Evolutionary conservation across 2,329 filamentous ascomycete genomes (phyloP), one percentile per base, ranked within the genome.

Genomic region (Phialemoniopsis sp.): DNA sequence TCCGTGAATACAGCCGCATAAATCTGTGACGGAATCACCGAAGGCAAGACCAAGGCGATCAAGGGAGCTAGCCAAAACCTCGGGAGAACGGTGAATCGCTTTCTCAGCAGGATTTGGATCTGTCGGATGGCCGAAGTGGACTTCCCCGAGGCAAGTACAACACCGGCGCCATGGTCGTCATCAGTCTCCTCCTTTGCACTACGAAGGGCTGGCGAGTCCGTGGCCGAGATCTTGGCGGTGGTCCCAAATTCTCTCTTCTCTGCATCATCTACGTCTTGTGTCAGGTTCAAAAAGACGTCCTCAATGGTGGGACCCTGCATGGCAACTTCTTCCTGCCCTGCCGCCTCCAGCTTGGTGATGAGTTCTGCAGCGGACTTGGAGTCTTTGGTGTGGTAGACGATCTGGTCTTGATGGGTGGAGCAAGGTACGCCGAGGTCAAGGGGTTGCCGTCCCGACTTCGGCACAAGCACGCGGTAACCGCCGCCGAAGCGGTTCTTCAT

Each of bases 251-350:
- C 41, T 32, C 33, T 38, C 7, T 43, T 38, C 34, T 59, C 61
- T 46, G 84, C 78, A 5, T 72, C 72, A 40, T 71, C 73, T 43
- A 89, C 76, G 57, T 95, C 89, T 53, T 91, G 87, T 0, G 89
- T 88, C 30, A 95, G 72, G 47, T 87, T 83, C 17, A 96, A 66
- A 60, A 96, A 96, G 0, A 95, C 89, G 49, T 95, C 89, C 57
- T 96, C 91, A 30, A 96, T 89, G 0, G 88, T 94, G 1, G 90
- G 91, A 0, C 89, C 89, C 13, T 85, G 86, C 48, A 95, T 86
- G 41, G 89, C 82, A 57, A 95, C 95, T 42, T 94, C 85, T 13
- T 72, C 70, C 30, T 94, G 73, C 0, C 80, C 79, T 2, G 72
- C 67, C 1, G 69, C 63, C 56, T 95, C 85, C 2, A 96, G 69